These are phyloP conservation scores for Colletotrichum lini DNA, from an alignment of 2,329 filamentous ascomycete species.

Conservation along the genomic window DNA sequence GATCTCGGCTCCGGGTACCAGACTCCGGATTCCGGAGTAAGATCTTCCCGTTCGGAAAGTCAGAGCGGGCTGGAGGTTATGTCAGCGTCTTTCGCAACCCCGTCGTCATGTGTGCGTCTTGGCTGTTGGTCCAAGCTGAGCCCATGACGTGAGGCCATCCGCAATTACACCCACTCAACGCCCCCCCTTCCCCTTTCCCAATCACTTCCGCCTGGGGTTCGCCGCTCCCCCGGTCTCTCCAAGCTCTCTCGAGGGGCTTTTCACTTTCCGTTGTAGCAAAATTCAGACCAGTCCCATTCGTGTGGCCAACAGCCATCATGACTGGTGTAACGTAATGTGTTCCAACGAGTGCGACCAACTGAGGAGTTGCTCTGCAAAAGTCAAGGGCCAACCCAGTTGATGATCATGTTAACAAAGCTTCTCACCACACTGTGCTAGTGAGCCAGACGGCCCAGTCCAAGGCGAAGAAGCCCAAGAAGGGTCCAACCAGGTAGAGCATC, in stretches of 20 bases:
- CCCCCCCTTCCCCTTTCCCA: slow-evolving; percentile 2
- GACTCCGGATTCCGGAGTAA: not conserved
- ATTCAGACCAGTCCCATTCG: slow-evolving; percentile 10
- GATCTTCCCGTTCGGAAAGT: not conserved
- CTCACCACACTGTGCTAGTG: slow-evolving; percentile 13
- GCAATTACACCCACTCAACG: slow-evolving; percentile 19
- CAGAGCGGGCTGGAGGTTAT: not conserved
- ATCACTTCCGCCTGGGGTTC: slow-evolving; percentile 10
- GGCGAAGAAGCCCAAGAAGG: slow-evolving; percentile 7
- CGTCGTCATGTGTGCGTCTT: slow-evolving; percentile 34
- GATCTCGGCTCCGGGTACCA: not conserved
- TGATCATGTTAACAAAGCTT: slow-evolving; percentile 24
- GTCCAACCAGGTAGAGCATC: slow-evolving; percentile 38
- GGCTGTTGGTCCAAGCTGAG: slow-evolving; percentile 9
- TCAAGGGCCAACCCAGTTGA: slow-evolving; percentile 26
- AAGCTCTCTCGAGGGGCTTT: slow-evolving; percentile 7
- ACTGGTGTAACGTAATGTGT: not conserved
- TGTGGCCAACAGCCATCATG: slow-evolving; percentile 10
- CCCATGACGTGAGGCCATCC: slow-evolving; percentile 31
- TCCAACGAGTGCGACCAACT: slow-evolving; percentile 15
- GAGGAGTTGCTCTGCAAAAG: not conserved
- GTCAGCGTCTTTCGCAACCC: slow-evolving; percentile 15
- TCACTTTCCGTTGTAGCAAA: not conserved
- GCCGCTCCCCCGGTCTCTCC: slow-evolving; percentile 12
- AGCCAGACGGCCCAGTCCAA: slow-evolving; percentile 1